Percentiles rank a stretch among this genome's conserved stretches.
Evolutionary conservation across 2,329 filamentous ascomycete genomes (phyloP).

Genomic region (Ceratocystis destructans): DNA sequence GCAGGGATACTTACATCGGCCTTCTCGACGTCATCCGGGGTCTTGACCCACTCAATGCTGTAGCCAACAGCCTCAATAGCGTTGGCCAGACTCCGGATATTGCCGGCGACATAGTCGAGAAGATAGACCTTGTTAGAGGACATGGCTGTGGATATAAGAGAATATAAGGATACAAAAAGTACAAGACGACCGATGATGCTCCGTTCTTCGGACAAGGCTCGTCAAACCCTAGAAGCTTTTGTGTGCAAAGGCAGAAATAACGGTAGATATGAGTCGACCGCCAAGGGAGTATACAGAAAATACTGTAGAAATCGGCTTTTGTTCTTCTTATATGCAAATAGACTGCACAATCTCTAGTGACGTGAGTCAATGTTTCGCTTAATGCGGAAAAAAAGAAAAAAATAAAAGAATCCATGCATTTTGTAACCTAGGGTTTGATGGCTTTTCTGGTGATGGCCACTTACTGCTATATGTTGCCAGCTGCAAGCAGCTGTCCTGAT

Average conservation of each 20-base stretch:
- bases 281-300: neutral
- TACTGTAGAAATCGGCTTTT: neutral
- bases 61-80: constrained; percentile 94
- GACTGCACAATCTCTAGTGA: neutral
- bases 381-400: neutral
- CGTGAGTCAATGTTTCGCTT: constrained; percentile 8
- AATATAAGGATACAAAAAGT: neutral
- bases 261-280: neutral
- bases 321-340: neutral
- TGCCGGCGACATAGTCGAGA: constrained; percentile 84
- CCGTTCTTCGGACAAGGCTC: constrained; percentile 14
- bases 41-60: constrained; percentile 79
- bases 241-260: neutral
- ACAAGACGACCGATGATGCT: constrained; percentile 1
- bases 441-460: neutral
- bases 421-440: neutral
- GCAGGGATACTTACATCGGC: constrained; percentile 53
- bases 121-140: constrained; percentile 67
- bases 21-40: constrained; percentile 67
- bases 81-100: constrained; percentile 90
- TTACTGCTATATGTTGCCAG: neutral
- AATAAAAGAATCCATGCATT: neutral
- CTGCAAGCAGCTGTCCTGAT: neutral
- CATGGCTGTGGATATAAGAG: constrained; percentile 23
- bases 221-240: no score